Evolutionary conservation across 192 early-diverging fungal species (phyloP).

Genomic region (Coemansia umbellata): DNA sequence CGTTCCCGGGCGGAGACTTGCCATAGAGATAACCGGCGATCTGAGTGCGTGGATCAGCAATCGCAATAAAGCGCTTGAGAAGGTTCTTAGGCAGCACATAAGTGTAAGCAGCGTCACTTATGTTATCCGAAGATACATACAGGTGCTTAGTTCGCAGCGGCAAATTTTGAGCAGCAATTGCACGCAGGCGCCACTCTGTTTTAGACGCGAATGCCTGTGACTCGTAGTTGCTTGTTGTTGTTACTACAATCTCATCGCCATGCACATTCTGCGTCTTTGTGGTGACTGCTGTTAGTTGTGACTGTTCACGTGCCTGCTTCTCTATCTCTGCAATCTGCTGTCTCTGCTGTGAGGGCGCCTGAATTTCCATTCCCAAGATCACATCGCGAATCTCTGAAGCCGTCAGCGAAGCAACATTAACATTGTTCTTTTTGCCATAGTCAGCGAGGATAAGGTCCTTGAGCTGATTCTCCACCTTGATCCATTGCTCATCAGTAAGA

Average conservation of each 20-base stretch:
- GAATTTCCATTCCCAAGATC: conserved; percentile 99
- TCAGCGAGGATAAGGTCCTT: conserved; percentile 98
- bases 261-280: conserved; percentile 96
- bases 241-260: conserved; percentile 98
- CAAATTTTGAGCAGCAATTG: conserved; percentile 95
- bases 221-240: conserved; percentile 95
- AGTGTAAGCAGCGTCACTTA: conserved; percentile 90
- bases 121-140: conserved; percentile 94
- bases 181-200: conserved; percentile 97
- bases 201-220: conserved; percentile 96
- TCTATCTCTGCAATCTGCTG: conserved; percentile 98
- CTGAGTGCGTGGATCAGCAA: conserved; percentile 93
- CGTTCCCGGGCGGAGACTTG: conserved; percentile 80
- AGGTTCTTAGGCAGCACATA: conserved; percentile 98
- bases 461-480: conserved; percentile 87
- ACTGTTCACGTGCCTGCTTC: conserved; percentile 90
- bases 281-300: conserved; percentile 90
- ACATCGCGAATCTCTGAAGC: conserved; percentile 97
- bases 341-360: conserved; percentile 90
- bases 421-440: conserved; percentile 99
- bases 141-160: conserved; percentile 94
- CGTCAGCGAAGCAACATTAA: conserved; percentile 95
- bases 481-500: conserved; percentile 95
- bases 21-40: conserved; percentile 95
- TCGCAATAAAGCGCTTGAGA: conserved; percentile 92